phyloP scores from a whole-genome alignment of 768 basidiomycete genomes.

The Xerocomellus dryophilus region DNA sequence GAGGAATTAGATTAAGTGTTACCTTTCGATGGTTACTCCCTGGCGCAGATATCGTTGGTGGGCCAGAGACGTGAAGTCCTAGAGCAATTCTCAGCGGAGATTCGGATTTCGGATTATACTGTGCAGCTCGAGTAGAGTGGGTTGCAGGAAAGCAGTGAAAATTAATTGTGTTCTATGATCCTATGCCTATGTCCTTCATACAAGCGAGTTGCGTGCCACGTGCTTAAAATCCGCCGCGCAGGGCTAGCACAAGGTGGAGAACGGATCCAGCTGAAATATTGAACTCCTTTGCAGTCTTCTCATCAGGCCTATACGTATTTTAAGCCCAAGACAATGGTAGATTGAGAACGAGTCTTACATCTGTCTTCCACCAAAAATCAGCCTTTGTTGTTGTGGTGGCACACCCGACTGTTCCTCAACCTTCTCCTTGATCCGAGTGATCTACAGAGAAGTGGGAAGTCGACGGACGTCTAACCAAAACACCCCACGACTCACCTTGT shows the following conservation, averaged over 20 bases:
- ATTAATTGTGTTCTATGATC: conserved; percentile 31
- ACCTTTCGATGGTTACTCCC: conserved; percentile 86
- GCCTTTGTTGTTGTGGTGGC: conserved; percentile 90
- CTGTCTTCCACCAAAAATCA: conserved; percentile 91
- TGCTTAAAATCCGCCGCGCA: conserved; percentile 77
- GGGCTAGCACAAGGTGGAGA: conserved; percentile 91
- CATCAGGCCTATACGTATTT: conserved; percentile 67
- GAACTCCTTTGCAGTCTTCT: conserved; percentile 83
- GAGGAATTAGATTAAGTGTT: conserved; percentile 67
- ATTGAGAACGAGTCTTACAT: conserved; percentile 55
- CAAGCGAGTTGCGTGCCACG: conserved; percentile 3
- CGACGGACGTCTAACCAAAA: background rate
- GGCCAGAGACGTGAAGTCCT: conserved; percentile 27
- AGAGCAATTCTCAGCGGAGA: background rate
- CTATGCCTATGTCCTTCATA: conserved; percentile 20
- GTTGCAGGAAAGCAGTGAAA: conserved; percentile 14
- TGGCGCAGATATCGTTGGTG: conserved; percentile 82
- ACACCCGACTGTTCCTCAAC: conserved; percentile 99
- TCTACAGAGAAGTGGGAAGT: conserved; percentile 45
- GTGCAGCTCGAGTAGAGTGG: background rate
- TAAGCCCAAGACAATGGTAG: background rate
- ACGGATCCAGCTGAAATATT: conserved; percentile 83
- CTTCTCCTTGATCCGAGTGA: conserved; percentile 92
- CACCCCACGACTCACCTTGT: conserved; percentile 54
- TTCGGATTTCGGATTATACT: conserved; percentile 1